Percentiles rank a stretch among this genome's conserved stretches.
These are phyloP conservation scores for Syncephalastrum sp. DNA, from an alignment of 371 early-diverging fungal genomes.

Conservation along the genomic window DNA sequence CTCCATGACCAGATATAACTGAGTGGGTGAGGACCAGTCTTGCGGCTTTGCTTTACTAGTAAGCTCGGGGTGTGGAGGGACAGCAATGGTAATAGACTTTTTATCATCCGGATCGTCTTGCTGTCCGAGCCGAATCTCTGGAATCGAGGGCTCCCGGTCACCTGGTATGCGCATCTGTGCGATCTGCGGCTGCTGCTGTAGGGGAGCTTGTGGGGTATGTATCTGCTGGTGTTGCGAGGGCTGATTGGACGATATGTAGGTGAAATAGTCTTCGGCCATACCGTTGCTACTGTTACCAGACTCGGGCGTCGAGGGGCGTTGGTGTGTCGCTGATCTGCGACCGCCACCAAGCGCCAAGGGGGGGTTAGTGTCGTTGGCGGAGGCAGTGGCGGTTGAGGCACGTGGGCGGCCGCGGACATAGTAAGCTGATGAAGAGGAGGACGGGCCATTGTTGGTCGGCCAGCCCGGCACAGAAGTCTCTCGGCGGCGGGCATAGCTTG, in stretches of 20 bases:
- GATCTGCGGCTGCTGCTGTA: background rate
- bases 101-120: conserved; percentile 1
- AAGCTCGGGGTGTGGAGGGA: background rate
- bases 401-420: conserved; percentile 9
- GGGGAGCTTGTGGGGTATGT: conserved; percentile 5
- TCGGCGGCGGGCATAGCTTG: conserved; percentile 8
- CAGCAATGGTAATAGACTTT: background rate
- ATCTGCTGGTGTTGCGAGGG: conserved; percentile 8
- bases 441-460: background rate
- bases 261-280: conserved; percentile 22
- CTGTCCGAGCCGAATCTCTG: conserved; percentile 17
- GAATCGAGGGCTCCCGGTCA: background rate
- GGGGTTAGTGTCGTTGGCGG: background rate
- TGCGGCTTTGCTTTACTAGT: no score
- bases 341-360: background rate
- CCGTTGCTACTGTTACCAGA: conserved; percentile 15
- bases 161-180: no score
- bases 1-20: conserved; percentile 3
- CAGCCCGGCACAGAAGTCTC: conserved; percentile 13
- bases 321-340: background rate
- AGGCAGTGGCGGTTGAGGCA: conserved; percentile 12
- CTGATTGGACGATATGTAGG: conserved; percentile 23
- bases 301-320: conserved; percentile 10
- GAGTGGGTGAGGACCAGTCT: no score
- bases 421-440: background rate